Evolutionary conservation across 176 grass and related monocot genomes (phyloP).

Genomic region (Juncus inflexus): DNA sequence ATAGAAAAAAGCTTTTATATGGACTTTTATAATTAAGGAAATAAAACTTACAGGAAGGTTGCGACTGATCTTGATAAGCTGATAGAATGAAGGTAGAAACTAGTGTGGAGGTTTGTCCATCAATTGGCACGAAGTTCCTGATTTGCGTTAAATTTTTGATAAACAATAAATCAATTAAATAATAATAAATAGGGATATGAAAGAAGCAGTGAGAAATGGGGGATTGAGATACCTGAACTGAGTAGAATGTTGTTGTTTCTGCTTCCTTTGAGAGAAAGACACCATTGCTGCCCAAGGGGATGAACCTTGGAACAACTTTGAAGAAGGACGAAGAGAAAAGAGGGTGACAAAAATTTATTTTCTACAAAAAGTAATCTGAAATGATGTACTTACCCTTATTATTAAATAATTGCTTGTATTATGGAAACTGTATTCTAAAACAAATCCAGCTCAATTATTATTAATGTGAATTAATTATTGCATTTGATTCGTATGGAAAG

Average conservation of each 20-base stretch:
- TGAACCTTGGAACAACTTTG: not conserved
- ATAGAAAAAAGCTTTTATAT: conserved; percentile 20
- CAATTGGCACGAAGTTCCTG: conserved; percentile 80
- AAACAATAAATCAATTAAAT: conserved; percentile 15
- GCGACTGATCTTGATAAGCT: conserved; percentile 67
- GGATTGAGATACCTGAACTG: conserved; percentile 47
- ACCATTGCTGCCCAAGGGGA: conserved; percentile 45
- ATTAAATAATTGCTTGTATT: no score
- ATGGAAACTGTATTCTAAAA: no score
- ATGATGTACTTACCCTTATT: no score
- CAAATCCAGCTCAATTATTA: no score
- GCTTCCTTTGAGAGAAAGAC: conserved; percentile 73
- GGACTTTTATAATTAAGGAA: conserved; percentile 3
- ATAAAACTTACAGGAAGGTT: conserved; percentile 53
- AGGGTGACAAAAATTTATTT: no score
- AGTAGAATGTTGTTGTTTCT: conserved; percentile 46
- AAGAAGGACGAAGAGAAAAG: no score
- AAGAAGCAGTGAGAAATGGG: not conserved
- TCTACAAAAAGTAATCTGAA: no score
- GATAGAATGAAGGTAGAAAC: conserved; percentile 60
- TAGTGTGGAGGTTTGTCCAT: conserved; percentile 77
- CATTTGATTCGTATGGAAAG: no score
- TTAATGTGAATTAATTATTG: no score
- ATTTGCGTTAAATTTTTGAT: conserved; percentile 2
- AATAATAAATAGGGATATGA: conserved; percentile 9